phyloP scores from a whole-genome alignment of 352 stramenopile species.

The Pythium aphanidermatum region DNA sequence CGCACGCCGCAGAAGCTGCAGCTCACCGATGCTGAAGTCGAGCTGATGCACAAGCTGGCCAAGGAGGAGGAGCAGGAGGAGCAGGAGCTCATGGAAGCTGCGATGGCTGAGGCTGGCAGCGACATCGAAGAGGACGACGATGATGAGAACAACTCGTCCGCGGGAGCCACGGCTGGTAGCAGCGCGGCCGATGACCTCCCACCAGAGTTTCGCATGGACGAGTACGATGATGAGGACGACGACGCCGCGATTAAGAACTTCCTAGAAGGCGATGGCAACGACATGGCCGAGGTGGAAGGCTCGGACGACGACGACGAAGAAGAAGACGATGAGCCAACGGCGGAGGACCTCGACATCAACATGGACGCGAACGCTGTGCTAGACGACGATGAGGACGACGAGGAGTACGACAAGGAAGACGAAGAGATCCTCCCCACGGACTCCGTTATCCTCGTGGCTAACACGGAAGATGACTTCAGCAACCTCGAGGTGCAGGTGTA shows the following conservation, averaged over 20 bases:
- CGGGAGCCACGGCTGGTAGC: constrained; percentile 6
- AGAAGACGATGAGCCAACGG: constrained; percentile 24
- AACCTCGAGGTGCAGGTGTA: constrained; percentile 99
- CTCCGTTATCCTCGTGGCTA: constrained; percentile 94
- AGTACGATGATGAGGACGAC: constrained; percentile 86
- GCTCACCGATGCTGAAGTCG: constrained; percentile 74
- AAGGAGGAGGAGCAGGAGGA: constrained; percentile 68
- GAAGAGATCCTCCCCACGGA: constrained; percentile 92
- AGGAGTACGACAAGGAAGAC: constrained; percentile 88
- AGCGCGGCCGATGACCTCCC: constrained; percentile 42
- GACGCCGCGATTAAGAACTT: constrained; percentile 80
- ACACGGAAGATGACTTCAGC: constrained; percentile 98
- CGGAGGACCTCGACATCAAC: constrained; percentile 30
- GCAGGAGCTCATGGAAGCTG: constrained; percentile 43
- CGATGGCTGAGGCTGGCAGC: constrained; percentile 41
- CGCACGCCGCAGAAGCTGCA: constrained; percentile 81
- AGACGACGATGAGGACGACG: constrained; percentile 57
- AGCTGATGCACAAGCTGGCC: constrained; percentile 73
- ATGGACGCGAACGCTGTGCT: constrained; percentile 51
- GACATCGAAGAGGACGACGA: constrained; percentile 29
- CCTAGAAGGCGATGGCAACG: constrained; percentile 30
- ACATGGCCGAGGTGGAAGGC: constrained; percentile 20
- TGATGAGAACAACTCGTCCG: constrained; percentile 18
- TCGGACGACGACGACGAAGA: constrained; percentile 32
- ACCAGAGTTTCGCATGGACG: constrained; percentile 78